A percentile compares a stretch with the other conserved stretches of the same genome.
These are phyloP conservation scores for Diaporthe caulivora DNA, from an alignment of 2,329 filamentous ascomycete genomes.

Conservation along the genomic window DNA sequence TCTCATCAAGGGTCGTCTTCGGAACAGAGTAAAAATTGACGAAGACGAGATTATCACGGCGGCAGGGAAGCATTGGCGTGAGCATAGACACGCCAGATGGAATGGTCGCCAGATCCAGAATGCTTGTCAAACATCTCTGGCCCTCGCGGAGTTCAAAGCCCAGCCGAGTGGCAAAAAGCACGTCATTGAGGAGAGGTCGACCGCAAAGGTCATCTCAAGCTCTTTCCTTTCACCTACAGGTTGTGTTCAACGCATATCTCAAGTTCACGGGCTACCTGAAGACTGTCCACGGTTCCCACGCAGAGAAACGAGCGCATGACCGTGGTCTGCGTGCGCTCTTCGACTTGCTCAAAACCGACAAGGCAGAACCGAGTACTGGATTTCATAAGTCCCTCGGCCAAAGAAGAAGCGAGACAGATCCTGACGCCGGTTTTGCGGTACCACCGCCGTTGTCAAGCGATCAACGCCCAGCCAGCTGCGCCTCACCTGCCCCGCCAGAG, in stretches of 20 bases:
- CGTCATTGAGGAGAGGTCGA: conserved; percentile 1
- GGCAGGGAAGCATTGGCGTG: neutral
- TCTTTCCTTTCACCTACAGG: neutral
- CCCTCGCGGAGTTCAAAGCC: conserved; percentile 23
- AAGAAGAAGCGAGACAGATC: neutral
- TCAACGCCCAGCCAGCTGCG: neutral
- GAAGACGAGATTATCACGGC: neutral
- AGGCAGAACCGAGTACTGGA: neutral
- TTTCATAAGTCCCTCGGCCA: neutral
- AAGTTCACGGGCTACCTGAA: conserved; percentile 28
- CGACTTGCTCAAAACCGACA: conserved; percentile 46
- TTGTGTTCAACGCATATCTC: conserved; percentile 17
- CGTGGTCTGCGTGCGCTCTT: conserved; percentile 12
- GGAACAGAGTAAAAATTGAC: conserved; percentile 10
- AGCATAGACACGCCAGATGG: neutral
- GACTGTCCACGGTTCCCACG: conserved; percentile 27
- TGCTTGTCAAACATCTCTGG: conserved; percentile 26
- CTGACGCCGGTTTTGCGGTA: neutral
- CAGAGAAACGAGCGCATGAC: conserved; percentile 11
- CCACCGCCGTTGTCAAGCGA: neutral
- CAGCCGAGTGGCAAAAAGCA: conserved; percentile 29
- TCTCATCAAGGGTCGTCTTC: conserved; percentile 38
- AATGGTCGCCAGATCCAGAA: conserved; percentile 37
- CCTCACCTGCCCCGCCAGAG: neutral
- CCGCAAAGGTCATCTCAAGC: conserved; percentile 8